Conservation (phyloP, 192 early-diverging fungal species). For the Chytriomyces hyalinus region DNA sequence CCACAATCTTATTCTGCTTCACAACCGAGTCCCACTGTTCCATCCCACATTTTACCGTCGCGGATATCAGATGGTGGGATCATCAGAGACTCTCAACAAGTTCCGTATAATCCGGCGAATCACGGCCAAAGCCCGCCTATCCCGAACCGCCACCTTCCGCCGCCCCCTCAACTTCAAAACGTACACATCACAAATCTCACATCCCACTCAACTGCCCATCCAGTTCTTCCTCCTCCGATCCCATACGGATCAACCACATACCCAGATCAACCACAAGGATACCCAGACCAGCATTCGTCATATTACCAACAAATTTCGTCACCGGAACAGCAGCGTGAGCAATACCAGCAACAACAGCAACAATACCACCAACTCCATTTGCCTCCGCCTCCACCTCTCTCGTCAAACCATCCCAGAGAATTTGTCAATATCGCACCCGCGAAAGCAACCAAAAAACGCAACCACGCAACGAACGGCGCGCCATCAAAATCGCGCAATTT, state of each 20-base stretch:
- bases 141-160: not conserved
- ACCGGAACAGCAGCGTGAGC: not conserved
- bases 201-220: not conserved
- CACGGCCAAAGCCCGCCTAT: not conserved
- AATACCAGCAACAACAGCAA: not conserved
- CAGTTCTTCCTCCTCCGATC: not conserved
- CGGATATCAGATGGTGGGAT: too few species aligned
- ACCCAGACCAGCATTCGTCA: not conserved
- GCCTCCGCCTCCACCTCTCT: not conserved
- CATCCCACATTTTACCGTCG: too few species aligned
- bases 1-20: not conserved
- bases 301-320: not conserved
- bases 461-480: not conserved
- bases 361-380: not conserved
- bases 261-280: not conserved
- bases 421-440: not conserved
- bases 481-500: not conserved
- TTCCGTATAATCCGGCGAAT: not conserved
- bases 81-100: not conserved
- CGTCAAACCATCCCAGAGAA: not conserved
- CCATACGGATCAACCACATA: not conserved
- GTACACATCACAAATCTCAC: too few species aligned
- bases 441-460: not conserved
- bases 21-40: not conserved
- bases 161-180: not conserved